Percentiles rank a stretch among this genome's conserved stretches.
Evolutionary conservation across 208 protist genomes (phyloP).

Genomic region (Porcisia hertigi): DNA sequence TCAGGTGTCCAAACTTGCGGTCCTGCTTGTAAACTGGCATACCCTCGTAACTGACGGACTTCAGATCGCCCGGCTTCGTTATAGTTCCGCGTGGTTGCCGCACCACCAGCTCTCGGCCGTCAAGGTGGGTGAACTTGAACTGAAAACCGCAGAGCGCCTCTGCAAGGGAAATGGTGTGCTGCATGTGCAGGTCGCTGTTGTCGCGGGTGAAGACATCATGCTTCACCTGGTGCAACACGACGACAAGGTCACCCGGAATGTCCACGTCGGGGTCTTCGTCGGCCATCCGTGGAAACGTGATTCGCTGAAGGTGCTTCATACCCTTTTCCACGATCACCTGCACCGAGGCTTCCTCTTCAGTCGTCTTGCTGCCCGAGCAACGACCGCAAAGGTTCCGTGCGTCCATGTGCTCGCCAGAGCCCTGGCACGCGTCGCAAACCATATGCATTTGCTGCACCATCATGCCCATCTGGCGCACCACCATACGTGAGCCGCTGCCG

Average conservation of each 20-base stretch:
- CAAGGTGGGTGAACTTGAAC: conserved; percentile 90
- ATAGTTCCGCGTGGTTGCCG: conserved; percentile 65
- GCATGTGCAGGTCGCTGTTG: conserved; percentile 92
- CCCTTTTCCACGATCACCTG: conserved; percentile 54
- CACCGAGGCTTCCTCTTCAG: conserved; percentile 70
- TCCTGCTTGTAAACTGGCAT: conserved; percentile 58
- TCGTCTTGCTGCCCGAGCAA: conserved; percentile 93
- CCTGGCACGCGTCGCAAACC: conserved; percentile 91
- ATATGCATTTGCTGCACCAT: conserved; percentile 94
- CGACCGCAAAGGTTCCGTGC: conserved; percentile 87
- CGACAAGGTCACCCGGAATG: conserved; percentile 93
- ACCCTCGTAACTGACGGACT: conserved; percentile 70
- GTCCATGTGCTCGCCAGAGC: conserved; percentile 83
- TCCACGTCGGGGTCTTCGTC: conserved; percentile 43
- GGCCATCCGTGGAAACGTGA: conserved; percentile 52
- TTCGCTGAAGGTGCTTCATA: conserved; percentile 58
- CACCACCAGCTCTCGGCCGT: conserved; percentile 87
- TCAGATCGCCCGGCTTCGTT: conserved; percentile 66
- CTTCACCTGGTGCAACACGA: conserved; percentile 93
- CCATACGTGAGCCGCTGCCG: conserved; percentile 87
- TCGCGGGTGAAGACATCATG: conserved; percentile 92
- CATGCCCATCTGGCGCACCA: conserved; percentile 94
- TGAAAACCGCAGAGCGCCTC: conserved; percentile 95
- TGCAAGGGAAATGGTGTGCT: conserved; percentile 85
- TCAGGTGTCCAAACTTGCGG: conserved; percentile 58